These are phyloP conservation scores for Amaranthus tricolor DNA, from an alignment of 179 eudicot species.

Conservation along the genomic window DNA sequence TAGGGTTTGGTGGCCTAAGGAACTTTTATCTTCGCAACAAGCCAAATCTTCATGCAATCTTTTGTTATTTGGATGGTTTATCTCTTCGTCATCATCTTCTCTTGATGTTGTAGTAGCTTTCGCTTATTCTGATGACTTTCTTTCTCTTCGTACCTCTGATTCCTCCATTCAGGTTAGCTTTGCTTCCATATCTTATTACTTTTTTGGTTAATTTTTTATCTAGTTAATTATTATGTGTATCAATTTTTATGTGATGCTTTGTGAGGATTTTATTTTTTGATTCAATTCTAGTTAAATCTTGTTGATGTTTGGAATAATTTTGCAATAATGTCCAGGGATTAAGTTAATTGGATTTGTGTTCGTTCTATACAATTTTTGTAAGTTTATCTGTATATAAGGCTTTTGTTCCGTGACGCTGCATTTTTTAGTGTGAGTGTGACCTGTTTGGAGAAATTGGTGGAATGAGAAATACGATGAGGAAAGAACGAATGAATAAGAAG, in stretches of 20 bases:
- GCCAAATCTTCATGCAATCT: constrained; percentile 22
- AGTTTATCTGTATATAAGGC: background rate
- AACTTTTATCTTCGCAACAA: constrained; percentile 32
- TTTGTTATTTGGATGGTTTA: constrained; percentile 78
- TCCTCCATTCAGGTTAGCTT: constrained; percentile 46
- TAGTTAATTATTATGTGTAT: background rate
- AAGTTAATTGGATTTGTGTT: background rate
- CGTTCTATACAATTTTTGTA: background rate
- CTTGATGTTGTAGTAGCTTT: constrained; percentile 82
- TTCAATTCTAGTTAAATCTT: background rate
- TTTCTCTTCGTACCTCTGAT: constrained; percentile 28
- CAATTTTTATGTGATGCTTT: background rate
- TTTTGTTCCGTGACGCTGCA: background rate
- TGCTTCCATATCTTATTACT: background rate
- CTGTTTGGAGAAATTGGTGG: background rate
- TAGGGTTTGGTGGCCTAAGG: constrained; percentile 91
- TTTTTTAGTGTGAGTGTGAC: background rate
- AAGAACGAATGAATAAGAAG: background rate
- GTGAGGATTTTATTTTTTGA: background rate
- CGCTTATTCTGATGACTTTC: constrained; percentile 38
- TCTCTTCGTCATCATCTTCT: constrained; percentile 48
- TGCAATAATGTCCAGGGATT: background rate
- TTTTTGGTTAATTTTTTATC: background rate
- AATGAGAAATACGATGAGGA: background rate
- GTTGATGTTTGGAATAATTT: background rate